Conservation (phyloP, 139 green algal genomes). For the Chlamydomonas incerta region DNA sequence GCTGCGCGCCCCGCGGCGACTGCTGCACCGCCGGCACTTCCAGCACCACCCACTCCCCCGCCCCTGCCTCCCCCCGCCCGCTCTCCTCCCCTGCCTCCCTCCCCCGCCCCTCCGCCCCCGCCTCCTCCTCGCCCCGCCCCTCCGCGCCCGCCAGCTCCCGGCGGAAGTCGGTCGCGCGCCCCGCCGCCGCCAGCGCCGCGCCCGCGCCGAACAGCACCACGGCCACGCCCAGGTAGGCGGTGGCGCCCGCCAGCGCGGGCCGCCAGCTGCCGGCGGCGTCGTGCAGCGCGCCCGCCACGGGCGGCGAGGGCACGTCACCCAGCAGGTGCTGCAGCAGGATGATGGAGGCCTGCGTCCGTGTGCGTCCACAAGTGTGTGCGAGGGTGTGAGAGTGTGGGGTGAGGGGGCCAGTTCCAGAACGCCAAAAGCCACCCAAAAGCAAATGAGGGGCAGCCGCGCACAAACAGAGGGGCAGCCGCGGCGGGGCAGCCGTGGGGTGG, state of each 20-base stretch:
- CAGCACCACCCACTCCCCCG: no score
- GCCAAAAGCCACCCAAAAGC: no score
- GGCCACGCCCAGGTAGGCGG: background rate
- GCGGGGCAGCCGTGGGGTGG: no score
- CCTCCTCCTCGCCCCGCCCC: background rate
- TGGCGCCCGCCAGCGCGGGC: background rate
- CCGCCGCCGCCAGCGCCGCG: background rate
- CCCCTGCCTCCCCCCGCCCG: background rate
- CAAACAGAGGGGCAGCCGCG: no score
- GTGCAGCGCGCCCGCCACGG: slow-evolving; percentile 80
- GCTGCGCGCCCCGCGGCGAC: no score
- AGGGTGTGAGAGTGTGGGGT: background rate
- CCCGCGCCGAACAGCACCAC: slow-evolving; percentile 9
- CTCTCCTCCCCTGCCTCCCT: background rate
- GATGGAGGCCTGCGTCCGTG: slow-evolving; percentile 50
- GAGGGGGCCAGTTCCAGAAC: background rate
- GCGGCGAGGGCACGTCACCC: slow-evolving; percentile 91
- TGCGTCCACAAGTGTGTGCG: background rate
- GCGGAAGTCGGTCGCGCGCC: background rate
- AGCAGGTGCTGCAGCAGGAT: slow-evolving; percentile 87
- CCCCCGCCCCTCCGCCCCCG: background rate
- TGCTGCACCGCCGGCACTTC: no score
- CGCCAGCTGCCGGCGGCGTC: background rate
- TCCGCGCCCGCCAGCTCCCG: background rate
- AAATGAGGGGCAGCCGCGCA: no score